A percentile compares a stretch with the other conserved stretches of the same genome.
Conservation (phyloP, 78 protist genomes). For the Speleostelium caveatum region DNA sequence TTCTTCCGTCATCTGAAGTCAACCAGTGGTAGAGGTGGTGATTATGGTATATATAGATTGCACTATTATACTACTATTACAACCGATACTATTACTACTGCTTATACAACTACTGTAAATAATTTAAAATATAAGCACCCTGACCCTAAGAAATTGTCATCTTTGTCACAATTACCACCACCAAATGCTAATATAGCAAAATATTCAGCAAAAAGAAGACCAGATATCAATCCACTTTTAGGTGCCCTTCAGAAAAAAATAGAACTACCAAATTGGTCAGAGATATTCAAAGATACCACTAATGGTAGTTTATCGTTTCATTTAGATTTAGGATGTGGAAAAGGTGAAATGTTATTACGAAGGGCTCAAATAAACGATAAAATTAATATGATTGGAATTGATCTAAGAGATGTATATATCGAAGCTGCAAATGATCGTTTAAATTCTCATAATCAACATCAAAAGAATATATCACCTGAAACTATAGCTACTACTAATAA, state of each 20-base stretch:
- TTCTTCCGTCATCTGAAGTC: too few species aligned
- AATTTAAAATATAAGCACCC: too few species aligned
- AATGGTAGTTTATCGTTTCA: not conserved
- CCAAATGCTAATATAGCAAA: not conserved
- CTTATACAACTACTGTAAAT: too few species aligned
- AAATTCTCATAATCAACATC: not conserved
- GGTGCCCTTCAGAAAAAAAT: not conserved
- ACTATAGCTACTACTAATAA: too few species aligned
- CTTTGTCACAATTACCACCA: too few species aligned
- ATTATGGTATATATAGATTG: too few species aligned
- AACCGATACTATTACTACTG: too few species aligned
- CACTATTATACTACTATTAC: too few species aligned
- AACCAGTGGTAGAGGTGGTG: too few species aligned
- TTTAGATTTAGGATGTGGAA: constrained; percentile 31
- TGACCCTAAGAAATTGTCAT: too few species aligned
- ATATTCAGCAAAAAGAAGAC: not conserved
- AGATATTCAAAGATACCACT: not conserved
- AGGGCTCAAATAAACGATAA: not conserved
- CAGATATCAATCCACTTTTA: not conserved
- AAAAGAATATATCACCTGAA: not conserved
- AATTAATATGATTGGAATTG: not conserved
- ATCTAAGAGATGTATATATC: constrained; percentile 9
- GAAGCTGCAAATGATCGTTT: constrained; percentile 1
- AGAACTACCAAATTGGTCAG: constrained; percentile 1
- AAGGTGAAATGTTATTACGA: constrained; percentile 18